Percentiles rank a stretch among this genome's conserved stretches.
phyloP scores from a whole-genome alignment of 1,284 basidiomycete species.

The Leccinum huronense region DNA sequence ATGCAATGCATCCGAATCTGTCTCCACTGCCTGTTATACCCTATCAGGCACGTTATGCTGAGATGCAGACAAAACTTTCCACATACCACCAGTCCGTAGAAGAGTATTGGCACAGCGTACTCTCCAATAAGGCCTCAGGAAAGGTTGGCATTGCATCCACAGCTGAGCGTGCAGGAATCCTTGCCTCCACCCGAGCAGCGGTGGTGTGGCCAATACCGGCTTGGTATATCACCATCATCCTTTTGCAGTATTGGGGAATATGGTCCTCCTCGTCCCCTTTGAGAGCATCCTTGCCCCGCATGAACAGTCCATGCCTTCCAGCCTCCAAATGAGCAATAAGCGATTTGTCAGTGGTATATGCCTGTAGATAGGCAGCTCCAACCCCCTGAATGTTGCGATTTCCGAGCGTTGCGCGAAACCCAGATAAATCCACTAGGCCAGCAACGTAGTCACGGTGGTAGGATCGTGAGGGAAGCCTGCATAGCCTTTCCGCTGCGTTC shows the following conservation, averaged over 20 bases:
- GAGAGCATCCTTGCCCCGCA: constrained; percentile 7
- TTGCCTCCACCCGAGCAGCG: constrained; percentile 10
- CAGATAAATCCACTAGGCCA: constrained; percentile 5
- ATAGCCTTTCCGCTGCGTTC: background rate
- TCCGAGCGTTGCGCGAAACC: constrained; percentile 6
- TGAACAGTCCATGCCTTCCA: constrained; percentile 12
- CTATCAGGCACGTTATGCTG: no score
- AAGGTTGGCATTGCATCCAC: constrained; percentile 2
- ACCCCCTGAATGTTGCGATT: background rate
- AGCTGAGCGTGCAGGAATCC: constrained; percentile 3
- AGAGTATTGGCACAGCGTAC: constrained; percentile 4
- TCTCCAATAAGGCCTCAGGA: constrained; percentile 1
- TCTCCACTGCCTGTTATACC: constrained; percentile 10
- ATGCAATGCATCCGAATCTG: constrained; percentile 13
- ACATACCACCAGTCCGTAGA: constrained; percentile 12
- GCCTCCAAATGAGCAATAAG: constrained; percentile 15
- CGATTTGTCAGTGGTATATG: constrained; percentile 12
- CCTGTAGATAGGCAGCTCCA: constrained; percentile 5
- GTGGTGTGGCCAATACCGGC: constrained; percentile 8
- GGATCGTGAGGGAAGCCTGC: background rate
- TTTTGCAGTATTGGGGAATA: constrained; percentile 1
- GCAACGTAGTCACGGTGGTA: constrained; percentile 10
- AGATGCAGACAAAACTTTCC: background rate
- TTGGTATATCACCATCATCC: constrained; percentile 6
- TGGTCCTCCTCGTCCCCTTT: background rate